Evolutionary conservation across 495 filamentous ascomycete genomes (phyloP).

Genomic region (Aspergillus ellipticus): DNA sequence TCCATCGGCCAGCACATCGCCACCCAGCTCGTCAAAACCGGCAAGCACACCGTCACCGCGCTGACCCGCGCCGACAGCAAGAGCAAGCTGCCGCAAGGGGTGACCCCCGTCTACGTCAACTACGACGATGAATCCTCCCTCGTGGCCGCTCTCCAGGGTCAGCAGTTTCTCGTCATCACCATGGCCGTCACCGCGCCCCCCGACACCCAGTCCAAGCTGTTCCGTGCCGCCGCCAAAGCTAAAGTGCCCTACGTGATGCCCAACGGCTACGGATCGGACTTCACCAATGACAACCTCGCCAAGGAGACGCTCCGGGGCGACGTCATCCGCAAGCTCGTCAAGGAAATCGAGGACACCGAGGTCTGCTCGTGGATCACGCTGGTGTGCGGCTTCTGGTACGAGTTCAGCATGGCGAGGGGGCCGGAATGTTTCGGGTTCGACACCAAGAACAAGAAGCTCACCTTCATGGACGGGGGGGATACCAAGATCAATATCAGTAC

Average conservation of each 20-base stretch:
- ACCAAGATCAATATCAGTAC: slow-evolving; percentile 37
- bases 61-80: slow-evolving; percentile 46
- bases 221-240: slow-evolving; percentile 60
- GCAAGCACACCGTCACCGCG: slow-evolving; percentile 54
- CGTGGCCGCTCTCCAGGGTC: slow-evolving; percentile 45
- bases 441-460: slow-evolving; percentile 37
- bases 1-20: slow-evolving; percentile 52
- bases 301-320: slow-evolving; percentile 17
- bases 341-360: slow-evolving; percentile 42
- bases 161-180: slow-evolving; percentile 61
- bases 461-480: slow-evolving; percentile 51
- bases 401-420: slow-evolving; percentile 40
- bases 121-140: slow-evolving; percentile 47
- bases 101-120: slow-evolving; percentile 40
- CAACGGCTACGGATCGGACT: slow-evolving; percentile 51
- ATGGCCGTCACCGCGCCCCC: slow-evolving; percentile 41
- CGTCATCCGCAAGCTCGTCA: slow-evolving; percentile 6
- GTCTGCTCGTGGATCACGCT: slow-evolving; percentile 48
- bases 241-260: slow-evolving; percentile 61
- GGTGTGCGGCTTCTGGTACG: slow-evolving; percentile 51
- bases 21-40: slow-evolving; percentile 42
- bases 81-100: slow-evolving; percentile 42
- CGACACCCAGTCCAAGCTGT: slow-evolving; percentile 47
- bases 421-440: slow-evolving; percentile 45
- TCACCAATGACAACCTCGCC: slow-evolving; percentile 16